Evolutionary conservation across 352 stramenopile species (phyloP).

Genomic region (Phytophthora sojae): DNA sequence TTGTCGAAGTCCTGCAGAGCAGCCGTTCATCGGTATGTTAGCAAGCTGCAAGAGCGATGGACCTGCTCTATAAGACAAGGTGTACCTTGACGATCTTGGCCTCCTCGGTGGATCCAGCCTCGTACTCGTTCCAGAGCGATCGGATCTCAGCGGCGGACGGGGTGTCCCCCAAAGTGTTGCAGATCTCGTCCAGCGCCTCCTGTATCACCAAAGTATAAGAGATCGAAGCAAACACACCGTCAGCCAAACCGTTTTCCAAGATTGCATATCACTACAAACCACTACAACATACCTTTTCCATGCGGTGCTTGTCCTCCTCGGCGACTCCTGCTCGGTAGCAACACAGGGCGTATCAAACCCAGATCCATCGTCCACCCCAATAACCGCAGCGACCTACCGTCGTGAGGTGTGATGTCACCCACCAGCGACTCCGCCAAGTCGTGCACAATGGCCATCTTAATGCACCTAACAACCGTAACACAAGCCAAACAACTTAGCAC

Average conservation of each 20-base stretch:
- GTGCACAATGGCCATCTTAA: conserved; percentile 94
- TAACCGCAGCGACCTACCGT: conserved; percentile 44
- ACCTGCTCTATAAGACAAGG: background rate
- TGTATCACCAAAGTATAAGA: conserved; percentile 16
- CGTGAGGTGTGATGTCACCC: conserved; percentile 94
- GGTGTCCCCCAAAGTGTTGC: conserved; percentile 60
- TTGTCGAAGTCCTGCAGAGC: conserved; percentile 91
- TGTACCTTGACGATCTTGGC: conserved; percentile 89
- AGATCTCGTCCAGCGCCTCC: conserved; percentile 79
- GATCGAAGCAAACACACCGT: background rate
- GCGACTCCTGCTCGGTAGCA: conserved; percentile 65
- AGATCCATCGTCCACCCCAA: conserved; percentile 2
- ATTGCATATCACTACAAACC: background rate
- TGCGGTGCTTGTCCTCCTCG: conserved; percentile 90
- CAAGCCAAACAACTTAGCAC: background rate
- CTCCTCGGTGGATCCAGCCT: conserved; percentile 81
- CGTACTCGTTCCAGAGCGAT: conserved; percentile 89
- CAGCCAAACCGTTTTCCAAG: background rate
- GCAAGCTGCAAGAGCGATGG: background rate
- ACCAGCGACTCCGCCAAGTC: conserved; percentile 94
- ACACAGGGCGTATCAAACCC: background rate
- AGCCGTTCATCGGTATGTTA: conserved; percentile 1
- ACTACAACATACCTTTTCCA: conserved; percentile 73
- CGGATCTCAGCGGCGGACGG: conserved; percentile 70
- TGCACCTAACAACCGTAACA: conserved; percentile 55